Conservation (phyloP, 495 filamentous ascomycete species). For the Cercophora newfieldiana region DNA sequence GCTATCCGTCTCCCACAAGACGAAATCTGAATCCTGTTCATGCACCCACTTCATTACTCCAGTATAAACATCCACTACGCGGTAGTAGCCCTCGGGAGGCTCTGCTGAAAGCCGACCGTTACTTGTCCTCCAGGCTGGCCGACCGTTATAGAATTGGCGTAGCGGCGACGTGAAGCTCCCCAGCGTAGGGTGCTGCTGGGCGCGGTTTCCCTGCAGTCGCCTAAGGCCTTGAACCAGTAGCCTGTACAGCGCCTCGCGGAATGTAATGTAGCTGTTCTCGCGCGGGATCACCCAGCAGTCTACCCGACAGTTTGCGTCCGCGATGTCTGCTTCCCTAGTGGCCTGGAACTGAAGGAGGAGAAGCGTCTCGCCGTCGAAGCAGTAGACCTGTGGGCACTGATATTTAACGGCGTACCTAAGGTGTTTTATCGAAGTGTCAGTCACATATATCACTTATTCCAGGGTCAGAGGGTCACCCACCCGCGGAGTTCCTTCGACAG, state of each 20-base stretch:
- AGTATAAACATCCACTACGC: conserved; percentile 11
- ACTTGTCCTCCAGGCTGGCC: conserved; percentile 1
- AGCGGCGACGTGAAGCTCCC: not conserved
- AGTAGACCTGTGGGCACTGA: conserved; percentile 18
- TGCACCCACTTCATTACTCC: conserved; percentile 14
- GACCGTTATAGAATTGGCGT: conserved; percentile 10
- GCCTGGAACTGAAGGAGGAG: conserved; percentile 22
- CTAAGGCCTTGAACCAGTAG: conserved; percentile 20
- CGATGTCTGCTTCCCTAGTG: conserved; percentile 15
- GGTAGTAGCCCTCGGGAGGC: conserved; percentile 10
- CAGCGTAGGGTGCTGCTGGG: conserved; percentile 1
- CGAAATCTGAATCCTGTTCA: conserved; percentile 10
- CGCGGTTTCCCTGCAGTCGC: conserved; percentile 8
- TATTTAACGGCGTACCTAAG: conserved; percentile 23
- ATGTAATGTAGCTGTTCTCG: not conserved
- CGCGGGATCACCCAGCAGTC: conserved; percentile 24
- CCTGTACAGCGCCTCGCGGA: conserved; percentile 23
- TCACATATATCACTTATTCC: not conserved
- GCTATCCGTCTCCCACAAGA: conserved; percentile 13
- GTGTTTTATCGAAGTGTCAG: conserved; percentile 4
- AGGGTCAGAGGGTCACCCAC: conserved; percentile 3
- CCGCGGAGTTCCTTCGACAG: conserved; percentile 24
- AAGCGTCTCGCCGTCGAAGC: conserved; percentile 19
- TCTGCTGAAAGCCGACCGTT: not conserved
- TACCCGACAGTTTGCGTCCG: conserved; percentile 9